Base-by-base conservation (phyloP, 805 yeast genomes). In the Lipomyces lipofer region DNA sequence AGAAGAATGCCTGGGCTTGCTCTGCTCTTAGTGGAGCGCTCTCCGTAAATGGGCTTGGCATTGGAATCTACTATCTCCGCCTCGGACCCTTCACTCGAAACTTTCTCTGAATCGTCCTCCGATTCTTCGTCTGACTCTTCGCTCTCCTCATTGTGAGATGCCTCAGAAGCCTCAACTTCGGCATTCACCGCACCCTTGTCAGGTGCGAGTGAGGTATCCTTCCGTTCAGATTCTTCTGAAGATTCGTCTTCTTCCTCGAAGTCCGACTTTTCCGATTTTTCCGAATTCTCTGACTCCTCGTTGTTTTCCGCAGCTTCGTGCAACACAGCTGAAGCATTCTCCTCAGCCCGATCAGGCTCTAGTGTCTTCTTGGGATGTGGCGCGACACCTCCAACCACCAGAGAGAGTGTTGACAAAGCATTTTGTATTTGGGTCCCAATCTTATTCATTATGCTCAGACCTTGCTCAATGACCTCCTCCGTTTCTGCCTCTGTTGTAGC, bases 331-430 rank as follows among this genome's bases (percentile, higher is more conserved):
- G 38, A 1, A 9, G 6, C 15, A 21, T 13, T n/a, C 8, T 25
- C 10, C 15, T 4, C n/a, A 9, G 15, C 22, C 28, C 42, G 48
- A 38, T n/a, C n/a, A 9, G 9, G 9, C 24, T 19, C n/a, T n/a
- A 38, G 24, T n/a, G n/a, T 38, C 22, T 21, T 12, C 43, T 44
- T 44, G 6, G n/a, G n/a, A 21, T 29, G 39, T n/a, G 25, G 43
- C 22, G 25, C 17, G 13, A 19, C 42, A 8, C 17, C 36, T 29
- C 13, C 17, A 15, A 44, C 43, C 6, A 27, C 48, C 17, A 19
- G 36, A 27, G 48, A 44, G n/a, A 44, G 13, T 22, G 48, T 29
- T n/a, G 42, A 44, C 9, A 44, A 27, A 19, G 48, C 48, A 13
- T 13, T 15, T 15, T 44, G 48, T 17, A 44, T 44, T 22, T 44